These are phyloP conservation scores for Trifolium subterraneum DNA, from an alignment of 306 rosid genomes.

Conservation along the genomic window DNA sequence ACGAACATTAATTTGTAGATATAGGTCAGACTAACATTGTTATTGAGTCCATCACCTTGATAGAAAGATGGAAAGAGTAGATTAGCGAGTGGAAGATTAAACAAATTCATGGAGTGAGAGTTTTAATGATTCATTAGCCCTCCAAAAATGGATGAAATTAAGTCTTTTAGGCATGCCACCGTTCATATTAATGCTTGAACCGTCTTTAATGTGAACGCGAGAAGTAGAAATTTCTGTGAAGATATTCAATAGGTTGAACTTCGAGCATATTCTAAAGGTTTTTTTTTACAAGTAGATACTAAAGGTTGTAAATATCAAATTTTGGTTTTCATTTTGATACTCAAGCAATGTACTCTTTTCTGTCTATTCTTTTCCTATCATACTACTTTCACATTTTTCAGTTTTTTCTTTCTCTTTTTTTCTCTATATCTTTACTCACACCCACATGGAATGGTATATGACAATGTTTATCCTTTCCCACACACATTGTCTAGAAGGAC, in stretches of 20 bases:
- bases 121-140: constrained; percentile 55
- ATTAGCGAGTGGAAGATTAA: background rate
- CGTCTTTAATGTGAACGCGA: constrained; percentile 41
- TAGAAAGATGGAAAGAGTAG: background rate
- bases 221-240: constrained; percentile 56
- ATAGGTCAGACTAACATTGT: background rate
- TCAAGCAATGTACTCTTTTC: background rate
- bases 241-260: constrained; percentile 88
- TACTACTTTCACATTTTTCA: too few species aligned
- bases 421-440: too few species aligned
- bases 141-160: constrained; percentile 43
- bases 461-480: too few species aligned
- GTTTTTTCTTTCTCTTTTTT: too few species aligned
- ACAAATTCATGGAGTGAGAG: constrained; percentile 80
- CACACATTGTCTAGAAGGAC: too few species aligned
- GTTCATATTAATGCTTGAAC: constrained; percentile 47
- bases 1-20: background rate
- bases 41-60: background rate
- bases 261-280: constrained; percentile 31
- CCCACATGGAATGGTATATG: too few species aligned
- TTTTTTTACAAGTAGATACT: constrained; percentile 20
- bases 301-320: constrained; percentile 74
- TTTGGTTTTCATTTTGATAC: constrained; percentile 52
- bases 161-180: constrained; percentile 58
- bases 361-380: background rate